Base-by-base conservation (phyloP, 345 rosid genomes). In the Melaleuca alternifolia region DNA sequence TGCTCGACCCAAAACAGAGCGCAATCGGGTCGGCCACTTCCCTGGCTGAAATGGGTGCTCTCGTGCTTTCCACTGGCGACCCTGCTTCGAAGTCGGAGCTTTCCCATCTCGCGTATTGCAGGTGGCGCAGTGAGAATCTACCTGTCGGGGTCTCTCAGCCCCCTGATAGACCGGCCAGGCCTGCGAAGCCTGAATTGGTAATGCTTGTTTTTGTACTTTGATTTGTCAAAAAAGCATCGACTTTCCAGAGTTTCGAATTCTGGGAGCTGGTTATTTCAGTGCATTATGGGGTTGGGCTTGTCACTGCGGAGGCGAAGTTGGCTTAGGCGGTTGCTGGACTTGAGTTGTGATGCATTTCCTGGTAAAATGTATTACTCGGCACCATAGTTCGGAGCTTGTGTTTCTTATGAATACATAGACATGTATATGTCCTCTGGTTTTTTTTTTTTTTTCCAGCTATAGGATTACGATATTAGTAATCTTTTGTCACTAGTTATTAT, bases 31-130 rank as follows among this genome's bases (percentile, higher is more conserved):
- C 91, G n/a, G 95, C 97, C 28, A 89, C 96, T 56, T 97, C 98
- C 87, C 96, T 95, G 85, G 92, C 99, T 1, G 98, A 94, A 85
- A 95, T 97, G 53, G 98, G 99, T 71, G 92, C 99, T 50, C 87
- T 96, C 82, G 95, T 97, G 18, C 98, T 97, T 89, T 91, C 97
- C 87, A 93, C 98, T 16, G 10, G 89, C 16, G 96, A 94, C 86
- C 98, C 98, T 84, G 89, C 91, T 59, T 53, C 92, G 44, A 97
- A 94, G 88, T 94, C 98, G 37, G 91, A 90, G 86, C 92, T 96
- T 84, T 95, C 97, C 50, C 98, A 96, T 86, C 88, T 93, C 84
- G 98, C 98, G 84, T 94, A 93, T 94, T 93, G 96, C 21, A 91
- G 91, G 85, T 96, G 97, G 97, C 92, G 92, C 81, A 44, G 82